These are phyloP conservation scores for Saturnispora besseyi DNA, from an alignment of 805 yeast genomes.

Conservation along the genomic window DNA sequence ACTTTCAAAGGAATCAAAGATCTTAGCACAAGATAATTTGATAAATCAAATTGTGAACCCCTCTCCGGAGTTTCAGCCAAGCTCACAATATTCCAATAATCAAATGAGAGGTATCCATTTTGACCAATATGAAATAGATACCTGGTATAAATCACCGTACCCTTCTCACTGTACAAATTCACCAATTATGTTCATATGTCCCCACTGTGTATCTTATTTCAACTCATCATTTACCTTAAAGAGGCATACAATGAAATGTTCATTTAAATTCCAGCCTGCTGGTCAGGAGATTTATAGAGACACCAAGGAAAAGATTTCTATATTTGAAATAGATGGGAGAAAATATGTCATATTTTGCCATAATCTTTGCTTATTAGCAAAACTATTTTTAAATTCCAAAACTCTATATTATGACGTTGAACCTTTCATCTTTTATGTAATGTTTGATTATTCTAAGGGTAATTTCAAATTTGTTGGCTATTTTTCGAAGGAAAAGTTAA, in stretches of 20 bases:
- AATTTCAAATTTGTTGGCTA: constrained; percentile 84
- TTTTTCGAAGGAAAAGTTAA: constrained; percentile 80
- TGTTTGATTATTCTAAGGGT: constrained; percentile 53
- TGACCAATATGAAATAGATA: constrained; percentile 64
- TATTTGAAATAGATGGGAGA: constrained; percentile 92
- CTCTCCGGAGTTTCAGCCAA: background rate
- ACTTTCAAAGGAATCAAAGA: constrained; percentile 32
- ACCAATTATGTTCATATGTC: constrained; percentile 65
- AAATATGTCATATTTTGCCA: constrained; percentile 78
- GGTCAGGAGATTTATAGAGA: constrained; percentile 87
- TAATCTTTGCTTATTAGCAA: constrained; percentile 81
- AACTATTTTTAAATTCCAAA: constrained; percentile 81
- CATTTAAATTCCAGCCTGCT: constrained; percentile 60
- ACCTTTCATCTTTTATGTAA: constrained; percentile 82
- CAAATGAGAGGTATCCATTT: constrained; percentile 35
- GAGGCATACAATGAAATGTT: constrained; percentile 74
- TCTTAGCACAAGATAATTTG: constrained; percentile 27
- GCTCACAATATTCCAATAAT: constrained; percentile 5
- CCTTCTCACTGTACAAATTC: constrained; percentile 74
- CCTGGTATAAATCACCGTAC: constrained; percentile 92
- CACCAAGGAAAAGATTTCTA: constrained; percentile 42
- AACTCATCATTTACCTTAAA: constrained; percentile 53
- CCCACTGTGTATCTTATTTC: constrained; percentile 74
- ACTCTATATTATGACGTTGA: constrained; percentile 92
- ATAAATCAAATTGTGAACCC: background rate